Conservation (phyloP, 768 basidiomycete species). For the Tylopilus intermedius region DNA sequence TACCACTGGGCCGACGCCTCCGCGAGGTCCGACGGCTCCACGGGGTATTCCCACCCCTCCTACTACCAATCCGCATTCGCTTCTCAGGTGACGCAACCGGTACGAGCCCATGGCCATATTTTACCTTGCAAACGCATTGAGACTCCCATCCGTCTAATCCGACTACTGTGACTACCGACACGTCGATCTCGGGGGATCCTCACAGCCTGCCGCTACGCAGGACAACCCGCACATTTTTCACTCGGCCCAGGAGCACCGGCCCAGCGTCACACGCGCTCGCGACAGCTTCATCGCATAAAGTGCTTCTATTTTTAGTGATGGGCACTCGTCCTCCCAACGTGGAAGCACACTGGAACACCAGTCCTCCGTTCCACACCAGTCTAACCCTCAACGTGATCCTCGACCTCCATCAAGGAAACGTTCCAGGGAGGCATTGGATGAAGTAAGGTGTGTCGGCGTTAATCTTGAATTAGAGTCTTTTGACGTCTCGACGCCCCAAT, state of each 20-base stretch:
- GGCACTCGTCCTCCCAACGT: slow-evolving; percentile 17
- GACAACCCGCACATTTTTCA: slow-evolving; percentile 19
- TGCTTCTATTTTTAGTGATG: slow-evolving; percentile 28
- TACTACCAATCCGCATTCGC: slow-evolving; percentile 13
- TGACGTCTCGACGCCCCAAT: slow-evolving; percentile 22
- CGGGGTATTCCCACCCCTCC: slow-evolving; percentile 15
- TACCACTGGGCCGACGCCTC: slow-evolving; percentile 28
- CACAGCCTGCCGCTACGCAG: slow-evolving; percentile 13
- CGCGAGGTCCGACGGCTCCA: slow-evolving; percentile 23
- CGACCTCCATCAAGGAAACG: slow-evolving; percentile 30
- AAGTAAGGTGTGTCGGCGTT: slow-evolving; percentile 21
- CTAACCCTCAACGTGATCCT: slow-evolving; percentile 15
- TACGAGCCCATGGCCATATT: slow-evolving; percentile 12
- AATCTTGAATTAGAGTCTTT: slow-evolving; percentile 25
- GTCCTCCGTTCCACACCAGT: slow-evolving; percentile 11
- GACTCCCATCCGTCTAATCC: slow-evolving; percentile 7
- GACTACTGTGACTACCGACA: slow-evolving; percentile 17
- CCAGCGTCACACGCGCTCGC: slow-evolving; percentile 30
- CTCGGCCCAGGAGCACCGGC: slow-evolving; percentile 28
- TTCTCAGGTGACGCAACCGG: slow-evolving; percentile 14
- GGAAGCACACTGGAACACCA: slow-evolving; percentile 16
- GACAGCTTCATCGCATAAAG: slow-evolving; percentile 30
- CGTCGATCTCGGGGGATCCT: slow-evolving; percentile 10
- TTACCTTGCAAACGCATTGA: slow-evolving; percentile 8
- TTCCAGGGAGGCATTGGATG: slow-evolving; percentile 29